phyloP scores from a whole-genome alignment of 345 rosid genomes.

The Laguncularia racemosa region DNA sequence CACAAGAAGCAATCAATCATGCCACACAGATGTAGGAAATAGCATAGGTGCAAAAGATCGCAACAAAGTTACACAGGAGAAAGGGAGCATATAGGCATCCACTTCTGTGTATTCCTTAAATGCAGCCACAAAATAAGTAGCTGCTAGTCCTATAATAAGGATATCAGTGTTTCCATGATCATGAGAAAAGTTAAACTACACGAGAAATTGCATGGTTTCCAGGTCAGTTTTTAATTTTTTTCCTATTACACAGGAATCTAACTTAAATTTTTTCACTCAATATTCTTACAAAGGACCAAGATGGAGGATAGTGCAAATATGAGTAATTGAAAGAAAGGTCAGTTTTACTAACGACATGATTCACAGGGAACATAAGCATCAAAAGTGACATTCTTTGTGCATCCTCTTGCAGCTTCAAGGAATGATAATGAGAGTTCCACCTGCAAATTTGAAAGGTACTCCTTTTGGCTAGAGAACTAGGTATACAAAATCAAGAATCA shows the following conservation, averaged over 20 bases:
- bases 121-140: too few species aligned
- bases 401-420: slow-evolving; percentile 79
- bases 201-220: too few species aligned
- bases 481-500: slow-evolving; percentile 5
- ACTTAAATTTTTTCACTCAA: too few species aligned
- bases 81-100: too few species aligned
- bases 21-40: not conserved
- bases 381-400: slow-evolving; percentile 68
- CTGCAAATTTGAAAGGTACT: slow-evolving; percentile 24
- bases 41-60: too few species aligned
- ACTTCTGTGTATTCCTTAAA: too few species aligned
- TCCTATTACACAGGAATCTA: too few species aligned
- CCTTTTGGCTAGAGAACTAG: slow-evolving; percentile 12
- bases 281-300: not conserved
- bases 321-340: not conserved
- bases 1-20: not conserved
- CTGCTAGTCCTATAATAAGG: too few species aligned
- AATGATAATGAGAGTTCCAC: slow-evolving; percentile 68
- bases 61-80: too few species aligned
- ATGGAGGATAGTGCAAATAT: not conserved
- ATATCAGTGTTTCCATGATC: too few species aligned
- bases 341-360: slow-evolving; percentile 59
- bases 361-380: slow-evolving; percentile 75
- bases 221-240: too few species aligned
- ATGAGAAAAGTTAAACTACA: too few species aligned